Conservation (phyloP, 2,329 filamentous ascomycete genomes). For the Mycogone perniciosa region DNA sequence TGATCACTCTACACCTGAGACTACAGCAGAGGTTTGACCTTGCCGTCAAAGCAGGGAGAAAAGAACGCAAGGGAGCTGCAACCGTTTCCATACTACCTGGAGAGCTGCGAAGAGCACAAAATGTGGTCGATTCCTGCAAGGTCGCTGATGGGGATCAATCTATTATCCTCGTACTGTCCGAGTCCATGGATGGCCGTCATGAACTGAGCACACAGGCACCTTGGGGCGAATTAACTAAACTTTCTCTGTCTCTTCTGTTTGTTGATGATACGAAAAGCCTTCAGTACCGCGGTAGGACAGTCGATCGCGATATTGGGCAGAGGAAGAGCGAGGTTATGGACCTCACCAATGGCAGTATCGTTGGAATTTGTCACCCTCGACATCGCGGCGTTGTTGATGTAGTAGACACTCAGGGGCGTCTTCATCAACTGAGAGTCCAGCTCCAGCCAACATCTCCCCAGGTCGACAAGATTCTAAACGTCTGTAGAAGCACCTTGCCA, state of each 20-base stretch:
- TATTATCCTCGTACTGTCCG: constrained; percentile 63
- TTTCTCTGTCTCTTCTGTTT: constrained; percentile 56
- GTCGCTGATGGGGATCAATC: constrained; percentile 60
- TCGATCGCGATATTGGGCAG: constrained; percentile 46
- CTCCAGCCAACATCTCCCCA: constrained; percentile 59
- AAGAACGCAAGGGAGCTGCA: constrained; percentile 16
- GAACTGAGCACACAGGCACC: constrained; percentile 69
- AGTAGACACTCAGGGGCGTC: constrained; percentile 52
- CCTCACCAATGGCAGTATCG: constrained; percentile 41
- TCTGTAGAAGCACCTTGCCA: constrained; percentile 59
- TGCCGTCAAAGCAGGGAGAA: constrained; percentile 16
- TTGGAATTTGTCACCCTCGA: constrained; percentile 52
- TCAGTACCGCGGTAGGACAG: constrained; percentile 46
- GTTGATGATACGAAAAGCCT: constrained; percentile 55
- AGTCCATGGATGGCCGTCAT: constrained; percentile 55
- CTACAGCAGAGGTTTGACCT: constrained; percentile 29
- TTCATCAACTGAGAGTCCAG: constrained; percentile 62
- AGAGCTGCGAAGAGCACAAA: constrained; percentile 53
- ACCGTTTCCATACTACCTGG: constrained; percentile 31
- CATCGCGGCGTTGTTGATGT: constrained; percentile 59
- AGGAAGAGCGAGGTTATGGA: constrained; percentile 41
- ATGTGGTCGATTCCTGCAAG: constrained; percentile 67
- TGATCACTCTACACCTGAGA: constrained; percentile 57
- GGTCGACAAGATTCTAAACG: constrained; percentile 53
- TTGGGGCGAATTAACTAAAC: constrained; percentile 63